These are phyloP conservation scores for Botrytis fragariae DNA, from an alignment of 2,329 filamentous ascomycete genomes.

Conservation along the genomic window DNA sequence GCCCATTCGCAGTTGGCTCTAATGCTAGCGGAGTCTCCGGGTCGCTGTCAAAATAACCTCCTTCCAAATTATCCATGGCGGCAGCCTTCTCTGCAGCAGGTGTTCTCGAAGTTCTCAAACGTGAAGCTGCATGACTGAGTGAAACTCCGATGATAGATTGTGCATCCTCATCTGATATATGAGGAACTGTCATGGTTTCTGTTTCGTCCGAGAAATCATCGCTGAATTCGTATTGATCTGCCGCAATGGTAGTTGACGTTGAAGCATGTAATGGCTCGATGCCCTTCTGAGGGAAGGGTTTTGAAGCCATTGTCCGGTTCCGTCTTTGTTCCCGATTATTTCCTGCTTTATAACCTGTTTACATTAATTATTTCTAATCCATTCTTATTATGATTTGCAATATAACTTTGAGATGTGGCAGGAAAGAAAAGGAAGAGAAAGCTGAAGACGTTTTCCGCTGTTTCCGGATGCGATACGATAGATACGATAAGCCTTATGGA, in stretches of 20 bases:
- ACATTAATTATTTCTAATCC: background rate
- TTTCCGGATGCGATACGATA: slow-evolving; percentile 10
- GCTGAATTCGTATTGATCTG: slow-evolving; percentile 20
- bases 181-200: slow-evolving; percentile 28
- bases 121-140: slow-evolving; percentile 55
- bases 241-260: slow-evolving; percentile 19
- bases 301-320: slow-evolving; percentile 15
- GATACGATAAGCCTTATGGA: slow-evolving; percentile 17
- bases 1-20: background rate
- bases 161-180: slow-evolving; percentile 49
- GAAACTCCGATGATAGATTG: slow-evolving; percentile 59
- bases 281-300: background rate
- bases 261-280: background rate
- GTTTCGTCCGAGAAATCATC: slow-evolving; percentile 26
- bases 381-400: background rate
- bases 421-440: background rate
- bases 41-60: slow-evolving; percentile 41
- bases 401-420: slow-evolving; percentile 5
- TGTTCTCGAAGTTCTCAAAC: slow-evolving; percentile 53
- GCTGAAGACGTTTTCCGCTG: slow-evolving; percentile 8
- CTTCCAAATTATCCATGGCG: slow-evolving; percentile 52
- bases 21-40: slow-evolving; percentile 33
- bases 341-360: slow-evolving; percentile 1
- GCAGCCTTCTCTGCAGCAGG: slow-evolving; percentile 58
- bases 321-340: slow-evolving; percentile 17